Evolutionary conservation across 768 basidiomycete genomes (phyloP), one percentile per base, ranked within the genome.

Genomic region (Kwoniella sp.): DNA sequence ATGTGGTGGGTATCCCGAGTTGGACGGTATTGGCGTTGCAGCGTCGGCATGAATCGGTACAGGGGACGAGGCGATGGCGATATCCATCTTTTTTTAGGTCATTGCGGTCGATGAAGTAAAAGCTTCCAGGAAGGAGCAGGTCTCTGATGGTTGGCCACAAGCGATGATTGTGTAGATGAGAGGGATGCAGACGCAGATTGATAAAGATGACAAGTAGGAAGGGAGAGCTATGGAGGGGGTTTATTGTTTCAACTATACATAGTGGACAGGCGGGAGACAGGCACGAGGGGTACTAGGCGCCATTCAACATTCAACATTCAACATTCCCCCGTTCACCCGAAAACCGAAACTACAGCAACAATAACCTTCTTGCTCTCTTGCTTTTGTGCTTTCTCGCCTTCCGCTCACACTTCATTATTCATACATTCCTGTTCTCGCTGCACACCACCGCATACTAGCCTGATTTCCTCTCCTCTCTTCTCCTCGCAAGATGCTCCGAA

Each of bases 51-150:
- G 61, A 22, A 50, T 26, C 8, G 54, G 13, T 2, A n/a, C 41
- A 13, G 61, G 61, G 7, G 61, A 63, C 5, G 61, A 63, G 28
- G 61, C 38, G 12, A 55, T 48, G 26, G 61, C 61, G 34, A 63
- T 47, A 12, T 63, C 61, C 54, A 63, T 55, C 29, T 56, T 22
- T 30, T 47, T 17, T 53, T 28, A 28, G 37, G 4, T 55, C 30
- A 47, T 47, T 13, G 26, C 22, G 45, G 20, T 64, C 28, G 54
- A n/a, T n/a, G n/a, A n/a, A n/a, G n/a, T n/a, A n/a, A n/a, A n/a
- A n/a, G n/a, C n/a, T n/a, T n/a, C n/a, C n/a, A n/a, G n/a, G n/a
- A n/a, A n/a, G 34, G 22, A 45, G 58, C 25, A 26, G 41, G 41
- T 41, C 9, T 25, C 23, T 52, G 52, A 41, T n/a, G 17, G 26